Conservation (phyloP, 2,329 filamentous ascomycete species). For the Truncatella angustata region DNA sequence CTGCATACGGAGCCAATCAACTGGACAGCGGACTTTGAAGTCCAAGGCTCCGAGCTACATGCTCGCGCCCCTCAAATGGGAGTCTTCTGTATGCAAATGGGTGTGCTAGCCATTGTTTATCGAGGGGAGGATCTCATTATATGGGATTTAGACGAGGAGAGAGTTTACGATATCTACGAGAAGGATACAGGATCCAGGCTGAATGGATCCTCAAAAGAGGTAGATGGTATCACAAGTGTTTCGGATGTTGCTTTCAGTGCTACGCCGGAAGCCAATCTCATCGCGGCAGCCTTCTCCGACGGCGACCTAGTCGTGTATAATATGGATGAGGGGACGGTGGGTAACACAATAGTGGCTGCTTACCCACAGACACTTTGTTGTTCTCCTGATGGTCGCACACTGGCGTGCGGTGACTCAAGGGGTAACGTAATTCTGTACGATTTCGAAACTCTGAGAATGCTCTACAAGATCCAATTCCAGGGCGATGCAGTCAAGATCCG, state of each 20-base stretch:
- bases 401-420: background rate
- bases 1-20: background rate
- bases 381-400: background rate
- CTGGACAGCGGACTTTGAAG: background rate
- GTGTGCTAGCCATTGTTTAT: background rate
- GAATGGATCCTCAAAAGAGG: background rate
- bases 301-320: background rate
- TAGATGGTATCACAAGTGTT: background rate
- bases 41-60: background rate
- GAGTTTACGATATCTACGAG: background rate
- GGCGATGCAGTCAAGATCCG: background rate
- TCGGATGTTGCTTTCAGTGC: background rate
- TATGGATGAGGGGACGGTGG: background rate
- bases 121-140: background rate
- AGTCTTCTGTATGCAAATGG: background rate
- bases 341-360: background rate
- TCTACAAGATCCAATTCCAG: background rate
- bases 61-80: background rate
- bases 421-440: background rate
- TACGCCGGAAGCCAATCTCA: background rate
- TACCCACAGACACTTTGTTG: background rate
- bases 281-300: background rate
- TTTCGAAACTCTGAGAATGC: background rate
- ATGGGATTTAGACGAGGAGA: slow-evolving; percentile 1
- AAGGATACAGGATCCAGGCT: background rate